phyloP scores from a whole-genome alignment of 2,329 filamentous ascomycete species.

The Huntiella abstrusa region DNA sequence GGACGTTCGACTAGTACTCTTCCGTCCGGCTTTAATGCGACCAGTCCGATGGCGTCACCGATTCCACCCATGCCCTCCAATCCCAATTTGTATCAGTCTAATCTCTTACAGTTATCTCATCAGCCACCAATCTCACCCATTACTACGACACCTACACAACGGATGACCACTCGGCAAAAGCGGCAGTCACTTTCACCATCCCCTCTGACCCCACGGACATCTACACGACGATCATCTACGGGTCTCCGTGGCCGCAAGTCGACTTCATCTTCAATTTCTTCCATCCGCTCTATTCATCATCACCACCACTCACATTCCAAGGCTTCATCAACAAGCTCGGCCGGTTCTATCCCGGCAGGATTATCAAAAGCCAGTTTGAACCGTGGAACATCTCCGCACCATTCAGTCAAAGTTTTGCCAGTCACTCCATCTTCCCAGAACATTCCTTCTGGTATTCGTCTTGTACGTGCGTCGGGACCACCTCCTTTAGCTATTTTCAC shows the following conservation, averaged over 20 bases:
- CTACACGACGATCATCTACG: constrained; percentile 62
- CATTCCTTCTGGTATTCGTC: constrained; percentile 72
- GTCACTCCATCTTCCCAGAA: constrained; percentile 57
- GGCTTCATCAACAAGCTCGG: constrained; percentile 79
- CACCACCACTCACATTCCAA: constrained; percentile 80
- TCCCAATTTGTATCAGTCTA: constrained; percentile 1
- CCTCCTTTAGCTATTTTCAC: constrained; percentile 35
- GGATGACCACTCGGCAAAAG: constrained; percentile 21
- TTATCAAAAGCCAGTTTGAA: constrained; percentile 48
- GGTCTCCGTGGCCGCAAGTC: constrained; percentile 85
- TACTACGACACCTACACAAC: constrained; percentile 5
- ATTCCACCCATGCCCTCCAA: constrained; percentile 10
- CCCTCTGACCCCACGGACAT: constrained; percentile 73
- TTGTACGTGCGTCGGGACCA: constrained; percentile 46
- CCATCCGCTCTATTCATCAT: constrained; percentile 77
- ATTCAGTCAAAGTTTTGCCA: constrained; percentile 87
- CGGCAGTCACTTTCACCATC: constrained; percentile 71
- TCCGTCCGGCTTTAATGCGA: constrained; percentile 32
- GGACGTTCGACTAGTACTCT: constrained; percentile 23
- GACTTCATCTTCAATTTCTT: constrained; percentile 86
- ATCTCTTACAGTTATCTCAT: background rate
- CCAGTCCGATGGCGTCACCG: constrained; percentile 25
- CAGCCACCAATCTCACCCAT: constrained; percentile 6
- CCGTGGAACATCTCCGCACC: constrained; percentile 57
- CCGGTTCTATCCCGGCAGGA: constrained; percentile 48